A percentile compares a stretch with the other conserved stretches of the same genome.
Conservation (phyloP, 2,329 filamentous ascomycete species). For the Pseudovirgaria hyperparasitica region DNA sequence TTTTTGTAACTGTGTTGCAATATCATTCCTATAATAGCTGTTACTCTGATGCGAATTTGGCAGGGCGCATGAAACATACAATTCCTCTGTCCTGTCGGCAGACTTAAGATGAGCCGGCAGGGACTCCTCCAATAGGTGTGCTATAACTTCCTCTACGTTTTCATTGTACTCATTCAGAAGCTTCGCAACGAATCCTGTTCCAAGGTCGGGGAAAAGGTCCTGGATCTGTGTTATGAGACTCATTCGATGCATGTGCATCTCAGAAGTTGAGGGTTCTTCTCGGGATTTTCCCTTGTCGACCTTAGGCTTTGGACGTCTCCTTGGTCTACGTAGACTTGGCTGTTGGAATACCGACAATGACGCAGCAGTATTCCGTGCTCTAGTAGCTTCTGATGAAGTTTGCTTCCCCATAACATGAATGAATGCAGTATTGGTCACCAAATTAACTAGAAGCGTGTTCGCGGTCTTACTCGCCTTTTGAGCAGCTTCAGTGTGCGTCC, state of each 20-base stretch:
- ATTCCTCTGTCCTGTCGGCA: slow-evolving; percentile 50
- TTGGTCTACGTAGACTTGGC: slow-evolving; percentile 39
- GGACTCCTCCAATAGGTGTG: slow-evolving; percentile 67
- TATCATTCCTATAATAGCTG: neutral
- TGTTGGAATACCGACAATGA: slow-evolving; percentile 46
- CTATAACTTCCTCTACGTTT: slow-evolving; percentile 65
- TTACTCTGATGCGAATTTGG: neutral
- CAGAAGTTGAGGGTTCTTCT: slow-evolving; percentile 23
- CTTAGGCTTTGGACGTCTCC: slow-evolving; percentile 42
- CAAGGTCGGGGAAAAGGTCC: slow-evolving; percentile 81
- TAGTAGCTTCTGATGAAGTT: slow-evolving; percentile 35
- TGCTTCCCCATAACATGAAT: too few relatives aligned
- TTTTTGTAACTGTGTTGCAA: neutral
- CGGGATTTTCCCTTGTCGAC: slow-evolving; percentile 54
- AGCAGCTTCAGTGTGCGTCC: slow-evolving; percentile 55
- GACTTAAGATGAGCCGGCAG: slow-evolving; percentile 55
- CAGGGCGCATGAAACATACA: slow-evolving; percentile 27
- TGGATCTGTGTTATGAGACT: slow-evolving; percentile 82
- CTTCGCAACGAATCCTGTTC: slow-evolving; percentile 66
- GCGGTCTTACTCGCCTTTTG: slow-evolving; percentile 24
- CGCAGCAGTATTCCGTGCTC: slow-evolving; percentile 47
- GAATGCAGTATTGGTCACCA: slow-evolving; percentile 70
- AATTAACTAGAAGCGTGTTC: slow-evolving; percentile 60
- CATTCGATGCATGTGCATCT: slow-evolving; percentile 67
- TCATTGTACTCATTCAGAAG: slow-evolving; percentile 70